phyloP scores from a whole-genome alignment of 345 rosid genomes.

The Brassica incana region DNA sequence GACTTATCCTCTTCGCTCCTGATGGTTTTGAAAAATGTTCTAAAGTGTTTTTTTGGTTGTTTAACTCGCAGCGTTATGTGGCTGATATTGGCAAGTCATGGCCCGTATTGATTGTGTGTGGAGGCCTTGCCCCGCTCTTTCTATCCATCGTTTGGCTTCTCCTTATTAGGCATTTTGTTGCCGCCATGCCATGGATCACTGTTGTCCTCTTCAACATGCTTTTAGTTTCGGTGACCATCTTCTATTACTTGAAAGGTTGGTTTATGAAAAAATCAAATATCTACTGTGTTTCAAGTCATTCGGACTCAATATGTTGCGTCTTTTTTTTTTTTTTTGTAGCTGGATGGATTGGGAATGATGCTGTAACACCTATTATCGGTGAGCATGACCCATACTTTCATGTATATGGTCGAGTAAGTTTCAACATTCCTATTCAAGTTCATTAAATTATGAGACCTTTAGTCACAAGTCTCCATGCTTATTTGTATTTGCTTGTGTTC shows the following conservation, averaged over 20 bases:
- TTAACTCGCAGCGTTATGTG: constrained; percentile 74
- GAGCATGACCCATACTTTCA: constrained; percentile 80
- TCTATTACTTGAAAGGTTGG: constrained; percentile 83
- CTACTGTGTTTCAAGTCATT: not conserved
- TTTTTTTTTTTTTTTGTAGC: constrained; percentile 43
- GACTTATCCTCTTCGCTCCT: constrained; percentile 18
- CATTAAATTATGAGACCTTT: not conserved
- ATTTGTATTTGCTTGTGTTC: constrained; percentile 34
- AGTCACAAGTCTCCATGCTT: not conserved
- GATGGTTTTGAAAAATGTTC: not conserved
- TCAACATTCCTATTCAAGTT: constrained; percentile 19
- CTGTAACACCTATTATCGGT: constrained; percentile 86
- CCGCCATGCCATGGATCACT: constrained; percentile 98
- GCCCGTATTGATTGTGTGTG: constrained; percentile 92
- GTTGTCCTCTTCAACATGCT: constrained; percentile 81
- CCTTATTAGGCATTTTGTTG: constrained; percentile 86
- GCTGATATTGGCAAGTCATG: constrained; percentile 97
- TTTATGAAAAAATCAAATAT: not conserved
- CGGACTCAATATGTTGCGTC: not conserved
- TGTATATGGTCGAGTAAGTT: constrained; percentile 76
- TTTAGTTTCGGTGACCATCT: constrained; percentile 74
- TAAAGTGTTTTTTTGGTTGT: constrained; percentile 16
- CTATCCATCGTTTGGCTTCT: constrained; percentile 90
- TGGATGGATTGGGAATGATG: constrained; percentile 96
- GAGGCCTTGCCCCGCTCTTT: constrained; percentile 86